phyloP scores from a whole-genome alignment of 192 early-diverging fungal species.

The Backusella tuberculispora region DNA sequence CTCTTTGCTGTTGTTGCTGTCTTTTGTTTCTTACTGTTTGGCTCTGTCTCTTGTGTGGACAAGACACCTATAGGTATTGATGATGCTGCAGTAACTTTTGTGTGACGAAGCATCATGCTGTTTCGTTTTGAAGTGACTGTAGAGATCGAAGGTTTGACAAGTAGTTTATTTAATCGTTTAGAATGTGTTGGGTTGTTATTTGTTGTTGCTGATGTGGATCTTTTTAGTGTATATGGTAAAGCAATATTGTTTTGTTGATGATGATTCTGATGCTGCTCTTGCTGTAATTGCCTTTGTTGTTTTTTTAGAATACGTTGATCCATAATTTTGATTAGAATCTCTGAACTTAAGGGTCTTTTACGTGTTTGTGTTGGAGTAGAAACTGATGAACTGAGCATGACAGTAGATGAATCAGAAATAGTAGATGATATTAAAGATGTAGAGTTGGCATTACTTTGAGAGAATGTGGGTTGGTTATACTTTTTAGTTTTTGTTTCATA shows the following conservation, averaged over 20 bases:
- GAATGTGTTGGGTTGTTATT: neutral
- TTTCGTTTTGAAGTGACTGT: neutral
- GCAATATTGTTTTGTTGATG: neutral
- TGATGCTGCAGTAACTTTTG: neutral
- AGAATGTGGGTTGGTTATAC: neutral
- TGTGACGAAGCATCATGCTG: neutral
- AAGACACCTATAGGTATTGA: neutral
- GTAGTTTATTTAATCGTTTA: slow-evolving; percentile 2
- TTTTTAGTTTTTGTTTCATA: slow-evolving; percentile 4
- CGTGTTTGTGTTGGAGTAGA: slow-evolving; percentile 14
- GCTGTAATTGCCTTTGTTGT: neutral
- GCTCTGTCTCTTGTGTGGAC: neutral
- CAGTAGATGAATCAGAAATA: slow-evolving; percentile 2
- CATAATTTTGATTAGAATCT: slow-evolving; percentile 15
- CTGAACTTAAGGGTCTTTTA: slow-evolving; percentile 24
- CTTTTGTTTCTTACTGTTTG: neutral
- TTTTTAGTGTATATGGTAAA: neutral
- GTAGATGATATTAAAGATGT: neutral
- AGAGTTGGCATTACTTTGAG: neutral
- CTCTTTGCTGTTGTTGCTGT: neutral
- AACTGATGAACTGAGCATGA: neutral
- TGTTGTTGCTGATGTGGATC: neutral
- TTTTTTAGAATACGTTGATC: slow-evolving; percentile 16
- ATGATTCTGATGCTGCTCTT: neutral
- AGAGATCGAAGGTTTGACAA: neutral